Conservation (phyloP, 225 moss, liverwort and hornwort genomes). For the Climacium dendroides region DNA sequence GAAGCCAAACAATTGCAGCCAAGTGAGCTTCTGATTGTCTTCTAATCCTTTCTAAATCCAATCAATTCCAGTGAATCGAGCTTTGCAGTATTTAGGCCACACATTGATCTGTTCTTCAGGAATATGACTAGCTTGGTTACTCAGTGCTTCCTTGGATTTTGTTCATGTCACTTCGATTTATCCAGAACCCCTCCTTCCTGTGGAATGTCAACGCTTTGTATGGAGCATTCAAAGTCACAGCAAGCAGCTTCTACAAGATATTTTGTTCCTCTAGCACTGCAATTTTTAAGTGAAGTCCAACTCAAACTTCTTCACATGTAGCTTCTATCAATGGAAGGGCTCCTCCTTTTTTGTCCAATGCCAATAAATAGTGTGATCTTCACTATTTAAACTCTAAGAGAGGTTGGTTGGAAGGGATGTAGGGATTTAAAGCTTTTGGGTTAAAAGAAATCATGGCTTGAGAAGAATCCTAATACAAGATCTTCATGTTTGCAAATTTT, state of each 20-base stretch:
- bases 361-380: not conserved
- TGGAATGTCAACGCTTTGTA: not conserved
- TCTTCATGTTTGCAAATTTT: not conserved
- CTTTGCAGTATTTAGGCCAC: too few relatives aligned
- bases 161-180: not conserved
- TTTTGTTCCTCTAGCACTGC: not conserved
- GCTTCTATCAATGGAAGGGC: not conserved
- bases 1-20: not conserved
- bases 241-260: not conserved
- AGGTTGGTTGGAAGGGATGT: not conserved
- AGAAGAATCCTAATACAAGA: not conserved
- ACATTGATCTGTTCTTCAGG: not conserved
- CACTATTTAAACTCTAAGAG: not conserved
- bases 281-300: not conserved
- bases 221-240: not conserved
- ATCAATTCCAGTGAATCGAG: not conserved
- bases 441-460: not conserved
- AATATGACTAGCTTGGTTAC: not conserved
- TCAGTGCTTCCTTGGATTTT: not conserved
- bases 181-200: not conserved
- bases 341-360: fast-evolving
- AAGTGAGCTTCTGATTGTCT: not conserved
- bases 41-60: not conserved
- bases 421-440: not conserved
- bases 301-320: not conserved